Conservation (phyloP, 78 protist genomes). For the Ministeria vibrans region DNA sequence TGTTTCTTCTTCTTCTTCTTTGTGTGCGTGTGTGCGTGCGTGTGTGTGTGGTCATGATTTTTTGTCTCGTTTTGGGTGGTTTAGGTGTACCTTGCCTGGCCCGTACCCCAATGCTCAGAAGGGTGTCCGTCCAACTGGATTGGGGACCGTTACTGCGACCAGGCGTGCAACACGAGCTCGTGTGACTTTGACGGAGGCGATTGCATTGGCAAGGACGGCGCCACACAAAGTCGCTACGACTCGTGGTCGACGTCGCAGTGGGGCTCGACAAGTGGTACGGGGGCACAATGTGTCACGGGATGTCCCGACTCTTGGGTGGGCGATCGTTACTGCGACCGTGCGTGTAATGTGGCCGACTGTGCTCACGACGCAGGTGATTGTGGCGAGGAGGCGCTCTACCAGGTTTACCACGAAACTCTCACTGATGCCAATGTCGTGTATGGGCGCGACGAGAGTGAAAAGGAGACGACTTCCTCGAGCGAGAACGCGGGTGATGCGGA, state of each 20-base stretch:
- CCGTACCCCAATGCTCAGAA: conserved; percentile 84
- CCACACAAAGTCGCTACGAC: neutral
- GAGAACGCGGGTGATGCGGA: neutral
- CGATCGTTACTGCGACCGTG: conserved; percentile 86
- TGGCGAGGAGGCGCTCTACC: conserved; percentile 17
- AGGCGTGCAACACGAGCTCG: conserved; percentile 67
- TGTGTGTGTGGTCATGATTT: neutral
- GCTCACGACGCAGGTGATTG: conserved; percentile 89
- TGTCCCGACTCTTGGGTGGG: conserved; percentile 90
- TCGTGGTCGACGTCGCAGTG: too few species aligned
- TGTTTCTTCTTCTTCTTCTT: neutral
- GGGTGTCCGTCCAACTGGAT: conserved; percentile 85
- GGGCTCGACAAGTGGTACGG: too few species aligned
- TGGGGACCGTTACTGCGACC: conserved; percentile 88
- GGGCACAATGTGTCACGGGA: conserved; percentile 69
- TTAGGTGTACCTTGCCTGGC: conserved; percentile 76
- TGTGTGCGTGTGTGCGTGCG: neutral
- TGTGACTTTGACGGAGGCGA: conserved; percentile 87
- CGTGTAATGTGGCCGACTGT: conserved; percentile 39
- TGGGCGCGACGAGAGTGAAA: neutral
- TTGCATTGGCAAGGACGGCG: conserved; percentile 30
- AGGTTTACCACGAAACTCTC: neutral
- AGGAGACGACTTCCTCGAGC: neutral
- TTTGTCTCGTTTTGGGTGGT: neutral
- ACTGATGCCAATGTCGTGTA: neutral